Conservation (phyloP, 352 stramenopile genomes). For the Globisporangium parvum region DNA sequence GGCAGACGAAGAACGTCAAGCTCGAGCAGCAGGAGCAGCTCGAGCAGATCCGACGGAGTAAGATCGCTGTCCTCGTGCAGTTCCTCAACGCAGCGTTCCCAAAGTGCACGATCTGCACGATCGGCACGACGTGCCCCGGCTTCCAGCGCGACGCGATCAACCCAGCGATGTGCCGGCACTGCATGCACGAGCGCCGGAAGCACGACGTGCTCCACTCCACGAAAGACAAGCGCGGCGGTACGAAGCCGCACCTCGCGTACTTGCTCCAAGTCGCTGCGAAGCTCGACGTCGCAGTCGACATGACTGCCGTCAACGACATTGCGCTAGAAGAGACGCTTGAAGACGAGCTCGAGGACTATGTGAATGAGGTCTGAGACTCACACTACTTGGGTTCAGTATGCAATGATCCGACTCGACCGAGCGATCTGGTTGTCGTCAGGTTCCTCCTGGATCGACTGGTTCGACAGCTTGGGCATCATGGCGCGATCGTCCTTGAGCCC, state of each 20-base stretch:
- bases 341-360: slow-evolving; percentile 30
- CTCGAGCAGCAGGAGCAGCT: slow-evolving; percentile 31
- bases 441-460: no score
- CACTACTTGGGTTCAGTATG: not conserved
- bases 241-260: slow-evolving; percentile 26
- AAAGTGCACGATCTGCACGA: slow-evolving; percentile 61
- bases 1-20: slow-evolving; percentile 42
- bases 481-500: no score
- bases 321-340: slow-evolving; percentile 52
- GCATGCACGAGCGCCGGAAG: slow-evolving; percentile 65
- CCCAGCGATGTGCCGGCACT: slow-evolving; percentile 66
- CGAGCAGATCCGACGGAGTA: slow-evolving; percentile 37
- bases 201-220: slow-evolving; percentile 45
- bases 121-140: slow-evolving; percentile 57
- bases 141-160: slow-evolving; percentile 70
- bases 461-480: no score
- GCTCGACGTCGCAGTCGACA: slow-evolving; percentile 48
- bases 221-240: slow-evolving; percentile 26
- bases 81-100: slow-evolving; percentile 53
- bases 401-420: not conserved
- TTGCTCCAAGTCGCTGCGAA: slow-evolving; percentile 45
- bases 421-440: no score
- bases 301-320: slow-evolving; percentile 43
- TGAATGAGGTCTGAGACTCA: not conserved
- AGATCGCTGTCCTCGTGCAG: slow-evolving; percentile 33